Base-by-base conservation (phyloP, 2,329 filamentous ascomycete genomes). In the Didymella pomorum region DNA sequence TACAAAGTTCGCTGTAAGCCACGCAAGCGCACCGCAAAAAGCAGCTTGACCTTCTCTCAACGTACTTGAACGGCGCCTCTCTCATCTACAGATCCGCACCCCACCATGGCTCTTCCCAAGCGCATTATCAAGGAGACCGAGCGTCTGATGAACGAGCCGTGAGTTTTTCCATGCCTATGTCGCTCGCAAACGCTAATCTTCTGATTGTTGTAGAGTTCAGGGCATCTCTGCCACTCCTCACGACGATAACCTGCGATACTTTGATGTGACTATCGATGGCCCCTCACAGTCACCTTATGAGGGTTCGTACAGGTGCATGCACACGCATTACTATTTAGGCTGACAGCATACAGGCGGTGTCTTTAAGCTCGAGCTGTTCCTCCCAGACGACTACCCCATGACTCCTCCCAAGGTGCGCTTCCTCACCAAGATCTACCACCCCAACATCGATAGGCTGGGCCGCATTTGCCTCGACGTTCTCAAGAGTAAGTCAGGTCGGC, bases 301-400 rank as follows among this genome's bases (percentile, higher is more conserved):
- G 84, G 92, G 94, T 96, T 74, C 57, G 82, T 72, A n/a, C 48
- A 31, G n/a, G 23, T n/a, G 31, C 33, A 10, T 21, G 8, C 20
- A 8, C 21, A n/a, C 14, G 26, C 3, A 7, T 23, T 26, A 8
- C n/a, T 9, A 11, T 12, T 12, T 18, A 12, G 31, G 42, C 51
- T 58, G 26, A 58, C 46, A 39, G 2, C 2, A 9, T 42, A 48
- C 71, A 87, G 87, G 86, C 62, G 95, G 96, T 47, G 86, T 97
- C 64, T 99, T 99, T 84, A 94, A 96, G 79, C 89, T 98, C 62
- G 95, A 99, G 79, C 87, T 99, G 20, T 99, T 99, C 79, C 86
- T 99, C 23, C 96, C 96, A 43, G 95, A 99, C 74, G 95, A 99
- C 81, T 99, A 99, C 78, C 95, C 95, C 41, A 99, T 99, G 95